phyloP scores from a whole-genome alignment of 2,329 filamentous ascomycete genomes.

The Leptographium lundbergii region DNA sequence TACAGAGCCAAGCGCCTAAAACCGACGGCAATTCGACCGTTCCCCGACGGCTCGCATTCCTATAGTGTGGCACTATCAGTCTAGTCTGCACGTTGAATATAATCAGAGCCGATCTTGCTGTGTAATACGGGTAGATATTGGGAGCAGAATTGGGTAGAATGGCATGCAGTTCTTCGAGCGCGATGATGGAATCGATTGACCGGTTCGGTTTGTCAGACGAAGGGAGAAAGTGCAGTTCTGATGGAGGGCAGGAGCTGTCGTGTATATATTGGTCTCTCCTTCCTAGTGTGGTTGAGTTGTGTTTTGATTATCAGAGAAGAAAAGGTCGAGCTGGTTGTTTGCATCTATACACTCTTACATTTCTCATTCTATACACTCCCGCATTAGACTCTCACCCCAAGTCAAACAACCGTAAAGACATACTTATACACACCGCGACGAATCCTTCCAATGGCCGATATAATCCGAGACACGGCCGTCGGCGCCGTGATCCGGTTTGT shows the following conservation, averaged over 20 bases:
- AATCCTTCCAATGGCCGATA: conserved; percentile 2
- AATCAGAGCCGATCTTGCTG: background rate
- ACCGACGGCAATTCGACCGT: background rate
- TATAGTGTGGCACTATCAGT: background rate
- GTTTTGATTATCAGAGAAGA: background rate
- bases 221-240: background rate
- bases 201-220: background rate
- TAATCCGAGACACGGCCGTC: conserved; percentile 12
- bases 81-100: background rate
- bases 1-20: background rate
- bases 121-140: background rate
- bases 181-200: background rate
- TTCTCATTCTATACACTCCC: background rate
- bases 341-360: too few species aligned
- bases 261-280: background rate
- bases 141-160: background rate
- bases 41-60: background rate
- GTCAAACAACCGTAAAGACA: too few species aligned
- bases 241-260: background rate
- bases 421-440: background rate
- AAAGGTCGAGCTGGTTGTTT: background rate
- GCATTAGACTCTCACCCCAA: too few species aligned
- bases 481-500: conserved; percentile 18
- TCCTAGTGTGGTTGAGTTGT: background rate
- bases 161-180: background rate